Percentiles rank a stretch among this genome's conserved stretches.
phyloP scores from a whole-genome alignment of 2,329 filamentous ascomycete genomes.

The Xylaria sp. region DNA sequence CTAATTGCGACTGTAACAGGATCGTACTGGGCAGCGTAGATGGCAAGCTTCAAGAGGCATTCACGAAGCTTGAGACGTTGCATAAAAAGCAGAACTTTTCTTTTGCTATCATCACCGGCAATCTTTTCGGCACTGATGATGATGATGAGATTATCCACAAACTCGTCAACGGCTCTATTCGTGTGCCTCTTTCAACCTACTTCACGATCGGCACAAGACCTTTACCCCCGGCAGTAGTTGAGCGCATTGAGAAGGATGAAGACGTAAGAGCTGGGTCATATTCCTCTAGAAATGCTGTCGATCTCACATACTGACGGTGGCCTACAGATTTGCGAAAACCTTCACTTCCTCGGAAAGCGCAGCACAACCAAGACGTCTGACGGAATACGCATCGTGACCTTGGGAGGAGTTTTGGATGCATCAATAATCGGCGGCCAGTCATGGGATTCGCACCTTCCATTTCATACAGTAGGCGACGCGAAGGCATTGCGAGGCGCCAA shows the following conservation, averaged over 20 bases:
- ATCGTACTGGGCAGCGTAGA: slow-evolving; percentile 86
- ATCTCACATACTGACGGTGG: neutral
- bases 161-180: slow-evolving; percentile 77
- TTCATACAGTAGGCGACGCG: slow-evolving; percentile 81
- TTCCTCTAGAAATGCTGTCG: neutral
- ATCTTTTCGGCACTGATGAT: slow-evolving; percentile 76
- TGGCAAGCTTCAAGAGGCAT: slow-evolving; percentile 78
- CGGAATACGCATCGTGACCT: slow-evolving; percentile 84
- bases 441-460: slow-evolving; percentile 79
- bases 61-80: slow-evolving; percentile 82
- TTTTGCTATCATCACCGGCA: slow-evolving; percentile 84
- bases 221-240: slow-evolving; percentile 76
- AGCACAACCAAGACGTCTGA: slow-evolving; percentile 90
- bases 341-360: slow-evolving; percentile 89
- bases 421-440: slow-evolving; percentile 71
- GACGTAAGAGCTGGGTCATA: slow-evolving; percentile 54
- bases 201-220: slow-evolving; percentile 82
- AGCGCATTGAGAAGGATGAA: slow-evolving; percentile 78
- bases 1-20: slow-evolving; percentile 54
- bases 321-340: slow-evolving; percentile 80
- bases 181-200: slow-evolving; percentile 85
- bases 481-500: slow-evolving; percentile 80
- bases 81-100: slow-evolving; percentile 90
- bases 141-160: slow-evolving; percentile 69
- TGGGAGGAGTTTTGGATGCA: slow-evolving; percentile 79